Conservation (phyloP, 2,329 filamentous ascomycete genomes). For the Penicillium sp. region DNA sequence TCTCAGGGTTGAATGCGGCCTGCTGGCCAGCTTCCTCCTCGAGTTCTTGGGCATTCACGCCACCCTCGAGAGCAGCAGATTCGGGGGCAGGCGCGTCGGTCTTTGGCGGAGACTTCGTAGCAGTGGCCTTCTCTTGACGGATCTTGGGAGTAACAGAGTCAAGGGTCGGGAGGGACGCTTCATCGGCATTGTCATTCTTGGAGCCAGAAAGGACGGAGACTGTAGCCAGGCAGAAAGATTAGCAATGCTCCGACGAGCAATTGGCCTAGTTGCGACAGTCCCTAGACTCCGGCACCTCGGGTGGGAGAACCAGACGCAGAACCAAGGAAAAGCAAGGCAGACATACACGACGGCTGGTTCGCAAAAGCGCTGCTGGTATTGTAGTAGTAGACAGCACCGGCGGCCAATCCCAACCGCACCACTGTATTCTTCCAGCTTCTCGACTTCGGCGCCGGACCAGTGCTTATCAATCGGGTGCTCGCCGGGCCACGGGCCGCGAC, state of each 20-base stretch:
- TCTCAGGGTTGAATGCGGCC: slow-evolving; percentile 96
- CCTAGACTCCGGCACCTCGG: slow-evolving; percentile 9
- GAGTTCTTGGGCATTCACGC: slow-evolving; percentile 53
- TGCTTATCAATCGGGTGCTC: slow-evolving; percentile 55
- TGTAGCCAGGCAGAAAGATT: slow-evolving; percentile 15
- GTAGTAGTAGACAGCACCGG: slow-evolving; percentile 83
- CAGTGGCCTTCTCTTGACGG: slow-evolving; percentile 29
- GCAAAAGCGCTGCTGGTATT: slow-evolving; percentile 86
- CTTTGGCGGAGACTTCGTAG: slow-evolving; percentile 8
- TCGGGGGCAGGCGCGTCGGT: slow-evolving; percentile 12
- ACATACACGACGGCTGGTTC: slow-evolving; percentile 72
- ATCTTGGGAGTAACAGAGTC: slow-evolving; percentile 63
- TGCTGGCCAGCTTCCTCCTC: slow-evolving; percentile 82
- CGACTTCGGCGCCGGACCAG: slow-evolving; percentile 59
- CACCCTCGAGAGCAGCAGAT: slow-evolving; percentile 15
- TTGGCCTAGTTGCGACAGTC: slow-evolving; percentile 5
- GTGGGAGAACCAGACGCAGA: slow-evolving; percentile 3
- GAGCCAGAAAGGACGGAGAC: slow-evolving; percentile 34
- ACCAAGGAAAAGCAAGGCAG: slow-evolving; percentile 11
- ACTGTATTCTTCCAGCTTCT: slow-evolving; percentile 78
- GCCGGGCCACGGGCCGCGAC: slow-evolving; percentile 32
- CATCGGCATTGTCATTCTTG: slow-evolving; percentile 33
- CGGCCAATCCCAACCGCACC: slow-evolving; percentile 71
- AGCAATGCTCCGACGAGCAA: slow-evolving; percentile 10
- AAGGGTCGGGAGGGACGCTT: slow-evolving; percentile 60